Evolutionary conservation across 1,139 yeast genomes (phyloP).

Genomic region (Debaryomycetaceae sp.): DNA sequence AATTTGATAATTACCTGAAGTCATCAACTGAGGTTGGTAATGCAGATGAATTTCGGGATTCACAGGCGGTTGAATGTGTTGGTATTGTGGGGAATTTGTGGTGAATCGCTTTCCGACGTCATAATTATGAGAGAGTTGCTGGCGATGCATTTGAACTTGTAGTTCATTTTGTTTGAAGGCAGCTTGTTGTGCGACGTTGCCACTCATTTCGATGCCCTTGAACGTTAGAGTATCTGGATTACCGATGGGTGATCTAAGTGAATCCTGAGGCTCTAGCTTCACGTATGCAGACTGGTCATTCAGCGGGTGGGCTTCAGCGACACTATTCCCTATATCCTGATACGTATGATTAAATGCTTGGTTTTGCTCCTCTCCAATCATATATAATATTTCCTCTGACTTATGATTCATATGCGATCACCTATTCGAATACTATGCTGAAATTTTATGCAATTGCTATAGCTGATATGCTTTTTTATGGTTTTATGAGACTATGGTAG

Average conservation of each 20-base stretch:
- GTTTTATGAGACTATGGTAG: background rate
- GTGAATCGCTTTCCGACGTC: constrained; percentile 2
- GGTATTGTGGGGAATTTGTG: background rate
- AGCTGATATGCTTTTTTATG: background rate
- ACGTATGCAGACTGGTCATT: constrained; percentile 2
- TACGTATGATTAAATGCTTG: background rate
- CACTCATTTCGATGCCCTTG: background rate
- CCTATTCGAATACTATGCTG: background rate
- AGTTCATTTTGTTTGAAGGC: background rate
- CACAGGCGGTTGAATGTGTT: constrained; percentile 3
- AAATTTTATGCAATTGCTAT: background rate
- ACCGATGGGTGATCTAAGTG: constrained; percentile 9
- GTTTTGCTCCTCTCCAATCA: background rate
- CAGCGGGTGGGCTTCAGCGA: background rate
- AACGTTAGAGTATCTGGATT: constrained; percentile 6
- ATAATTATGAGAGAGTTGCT: background rate
- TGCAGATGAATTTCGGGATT: background rate
- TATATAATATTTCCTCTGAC: background rate
- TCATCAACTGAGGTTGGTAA: background rate
- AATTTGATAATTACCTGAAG: background rate
- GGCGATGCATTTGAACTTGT: background rate
- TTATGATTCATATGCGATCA: background rate
- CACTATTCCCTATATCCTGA: background rate
- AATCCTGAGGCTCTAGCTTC: constrained; percentile 6
- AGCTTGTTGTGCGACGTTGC: background rate